These are phyloP conservation scores for Typha latifolia DNA, from an alignment of 176 grass and related monocot genomes.

Conservation along the genomic window DNA sequence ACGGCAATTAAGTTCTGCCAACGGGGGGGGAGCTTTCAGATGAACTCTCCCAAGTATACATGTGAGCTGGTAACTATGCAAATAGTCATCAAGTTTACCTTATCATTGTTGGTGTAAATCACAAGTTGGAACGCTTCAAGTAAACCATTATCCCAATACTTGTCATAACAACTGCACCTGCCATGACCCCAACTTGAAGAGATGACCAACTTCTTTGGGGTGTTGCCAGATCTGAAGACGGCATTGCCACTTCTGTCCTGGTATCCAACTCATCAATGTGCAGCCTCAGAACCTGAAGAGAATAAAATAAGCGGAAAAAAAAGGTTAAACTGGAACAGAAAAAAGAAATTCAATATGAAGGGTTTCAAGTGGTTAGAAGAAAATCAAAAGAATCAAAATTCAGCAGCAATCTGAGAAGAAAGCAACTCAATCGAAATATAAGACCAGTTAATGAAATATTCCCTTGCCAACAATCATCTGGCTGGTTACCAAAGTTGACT, in stretches of 20 bases:
- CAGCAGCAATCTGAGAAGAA: too few relatives aligned
- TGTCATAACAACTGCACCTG: conserved; percentile 43
- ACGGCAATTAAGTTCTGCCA: too few relatives aligned
- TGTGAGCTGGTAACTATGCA: too few relatives aligned
- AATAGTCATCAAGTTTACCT: too few relatives aligned
- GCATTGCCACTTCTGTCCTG: conserved; percentile 26
- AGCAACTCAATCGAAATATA: too few relatives aligned
- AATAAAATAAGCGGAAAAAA: conserved; percentile 2
- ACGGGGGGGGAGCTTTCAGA: too few relatives aligned
- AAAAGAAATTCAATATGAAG: too few relatives aligned
- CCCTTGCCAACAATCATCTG: too few relatives aligned
- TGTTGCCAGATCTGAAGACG: conserved; percentile 27
- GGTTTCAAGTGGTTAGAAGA: too few relatives aligned
- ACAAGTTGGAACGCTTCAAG: conserved; percentile 68
- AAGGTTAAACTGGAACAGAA: background rate
- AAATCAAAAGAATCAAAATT: background rate
- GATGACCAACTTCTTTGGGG: conserved; percentile 11
- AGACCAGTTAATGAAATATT: too few relatives aligned
- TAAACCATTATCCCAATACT: conserved; percentile 59
- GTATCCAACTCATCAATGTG: conserved; percentile 39
- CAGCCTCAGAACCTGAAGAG: conserved; percentile 66
- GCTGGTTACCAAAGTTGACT: too few relatives aligned
- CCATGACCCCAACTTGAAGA: conserved; percentile 45
- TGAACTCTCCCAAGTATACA: too few relatives aligned
- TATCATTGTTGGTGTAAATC: conserved; percentile 16